These are phyloP conservation scores for Chaetothyriales sp. DNA, from an alignment of 2,329 filamentous ascomycete species.

Conservation along the genomic window DNA sequence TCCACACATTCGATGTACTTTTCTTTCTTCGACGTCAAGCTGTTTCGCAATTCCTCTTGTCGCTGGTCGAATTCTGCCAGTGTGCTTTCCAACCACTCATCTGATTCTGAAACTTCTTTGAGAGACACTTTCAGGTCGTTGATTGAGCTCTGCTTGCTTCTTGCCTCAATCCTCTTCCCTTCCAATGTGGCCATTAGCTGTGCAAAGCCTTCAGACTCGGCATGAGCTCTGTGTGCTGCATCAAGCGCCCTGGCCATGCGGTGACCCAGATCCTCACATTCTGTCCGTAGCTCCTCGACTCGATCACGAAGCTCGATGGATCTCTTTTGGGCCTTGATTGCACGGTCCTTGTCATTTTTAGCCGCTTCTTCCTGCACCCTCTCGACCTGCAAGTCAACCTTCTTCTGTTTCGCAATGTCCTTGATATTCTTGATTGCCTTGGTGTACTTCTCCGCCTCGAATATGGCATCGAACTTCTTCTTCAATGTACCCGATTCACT, in stretches of 20 bases:
- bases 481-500: constrained; percentile 75
- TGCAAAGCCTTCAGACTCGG: constrained; percentile 58
- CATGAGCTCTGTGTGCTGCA: constrained; percentile 50
- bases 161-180: constrained; percentile 60
- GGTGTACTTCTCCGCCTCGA: constrained; percentile 91
- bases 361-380: constrained; percentile 63
- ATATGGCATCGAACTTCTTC: constrained; percentile 93
- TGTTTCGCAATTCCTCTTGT: constrained; percentile 48
- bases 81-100: constrained; percentile 56
- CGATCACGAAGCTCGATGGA: constrained; percentile 49
- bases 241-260: constrained; percentile 29
- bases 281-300: constrained; percentile 40
- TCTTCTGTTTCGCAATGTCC: constrained; percentile 65
- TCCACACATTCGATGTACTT: constrained; percentile 50
- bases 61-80: constrained; percentile 65
- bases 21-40: constrained; percentile 47
- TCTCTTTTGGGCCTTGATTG: constrained; percentile 53
- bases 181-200: constrained; percentile 59
- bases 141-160: constrained; percentile 55
- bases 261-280: constrained; percentile 45
- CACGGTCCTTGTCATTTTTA: constrained; percentile 72
- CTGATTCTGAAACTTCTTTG: constrained; percentile 61
- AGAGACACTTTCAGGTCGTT: constrained; percentile 56
- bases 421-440: constrained; percentile 96
- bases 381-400: constrained; percentile 55